Evolutionary conservation across 139 green algal species (phyloP).

Genomic region (Micractinium conductrix): DNA sequence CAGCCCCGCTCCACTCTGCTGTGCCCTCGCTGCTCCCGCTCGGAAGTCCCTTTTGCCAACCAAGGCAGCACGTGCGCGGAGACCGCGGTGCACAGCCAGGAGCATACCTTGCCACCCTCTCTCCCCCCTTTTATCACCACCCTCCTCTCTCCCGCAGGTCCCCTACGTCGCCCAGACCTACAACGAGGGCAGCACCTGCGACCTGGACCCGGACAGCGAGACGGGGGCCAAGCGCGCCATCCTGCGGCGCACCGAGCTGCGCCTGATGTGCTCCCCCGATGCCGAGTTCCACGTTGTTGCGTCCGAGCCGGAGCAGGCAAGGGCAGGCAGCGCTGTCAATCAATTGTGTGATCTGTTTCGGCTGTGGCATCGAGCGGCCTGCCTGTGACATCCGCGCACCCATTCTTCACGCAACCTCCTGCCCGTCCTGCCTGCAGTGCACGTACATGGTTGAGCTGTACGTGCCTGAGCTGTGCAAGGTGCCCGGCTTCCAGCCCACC

Average conservation of each 20-base stretch:
- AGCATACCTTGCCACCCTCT: too few relatives aligned
- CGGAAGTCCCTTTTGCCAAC: too few relatives aligned
- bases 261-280: slow-evolving; percentile 31
- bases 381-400: too few relatives aligned
- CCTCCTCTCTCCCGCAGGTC: slow-evolving; percentile 19
- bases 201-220: slow-evolving; percentile 11
- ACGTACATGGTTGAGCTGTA: slow-evolving; percentile 4
- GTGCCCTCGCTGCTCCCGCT: too few relatives aligned
- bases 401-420: not conserved
- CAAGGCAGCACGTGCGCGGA: too few relatives aligned
- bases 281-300: not conserved
- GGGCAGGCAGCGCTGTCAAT: not conserved
- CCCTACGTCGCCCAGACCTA: slow-evolving; percentile 12
- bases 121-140: too few relatives aligned
- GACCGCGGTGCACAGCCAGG: too few relatives aligned
- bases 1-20: too few relatives aligned
- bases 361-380: not conserved
- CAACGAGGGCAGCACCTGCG: slow-evolving; percentile 6
- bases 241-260: slow-evolving; percentile 8
- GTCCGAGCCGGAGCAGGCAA: slow-evolving; percentile 18
- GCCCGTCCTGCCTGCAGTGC: too few relatives aligned
- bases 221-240: not conserved
- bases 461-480: slow-evolving; percentile 4
- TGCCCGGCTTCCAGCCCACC: not conserved
- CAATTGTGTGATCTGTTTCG: not conserved